These are phyloP conservation scores for Populus hybrid DNA, from an alignment of 441 rosid genomes.

Conservation along the genomic window DNA sequence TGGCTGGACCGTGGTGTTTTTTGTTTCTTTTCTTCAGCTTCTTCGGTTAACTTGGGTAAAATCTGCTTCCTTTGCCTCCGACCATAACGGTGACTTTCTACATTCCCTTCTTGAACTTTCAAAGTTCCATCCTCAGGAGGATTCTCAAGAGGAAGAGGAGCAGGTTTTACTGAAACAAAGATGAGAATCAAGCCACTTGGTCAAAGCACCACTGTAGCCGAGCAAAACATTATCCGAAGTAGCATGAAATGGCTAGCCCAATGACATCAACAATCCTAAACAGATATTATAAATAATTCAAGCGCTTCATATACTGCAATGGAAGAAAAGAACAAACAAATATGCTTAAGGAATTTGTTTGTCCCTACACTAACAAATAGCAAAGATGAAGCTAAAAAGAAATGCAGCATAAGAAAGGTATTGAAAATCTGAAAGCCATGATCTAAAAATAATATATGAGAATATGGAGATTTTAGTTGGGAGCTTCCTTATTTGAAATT, in stretches of 20 bases:
- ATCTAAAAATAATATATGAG: not conserved
- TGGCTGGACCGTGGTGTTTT: not conserved
- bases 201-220: not conserved
- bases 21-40: not conserved
- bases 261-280: not conserved
- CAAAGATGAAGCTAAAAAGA: not conserved
- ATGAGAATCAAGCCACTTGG: not conserved
- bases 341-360: not conserved
- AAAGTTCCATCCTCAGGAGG: conserved; percentile 26
- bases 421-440: not conserved
- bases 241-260: not conserved
- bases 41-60: not conserved
- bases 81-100: conserved; percentile 25
- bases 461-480: not conserved
- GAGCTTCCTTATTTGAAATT: not conserved
- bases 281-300: not conserved
- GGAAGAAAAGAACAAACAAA: not conserved
- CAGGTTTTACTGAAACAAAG: conserved; percentile 12
- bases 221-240: not conserved
- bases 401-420: not conserved
- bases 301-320: not conserved
- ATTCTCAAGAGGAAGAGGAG: conserved; percentile 27
- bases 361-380: not conserved
- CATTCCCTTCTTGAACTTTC: conserved; percentile 20
- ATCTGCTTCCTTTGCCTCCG: conserved; percentile 30